Conservation (phyloP, 306 rosid genomes). For the Fragaria nilgerrensis region DNA sequence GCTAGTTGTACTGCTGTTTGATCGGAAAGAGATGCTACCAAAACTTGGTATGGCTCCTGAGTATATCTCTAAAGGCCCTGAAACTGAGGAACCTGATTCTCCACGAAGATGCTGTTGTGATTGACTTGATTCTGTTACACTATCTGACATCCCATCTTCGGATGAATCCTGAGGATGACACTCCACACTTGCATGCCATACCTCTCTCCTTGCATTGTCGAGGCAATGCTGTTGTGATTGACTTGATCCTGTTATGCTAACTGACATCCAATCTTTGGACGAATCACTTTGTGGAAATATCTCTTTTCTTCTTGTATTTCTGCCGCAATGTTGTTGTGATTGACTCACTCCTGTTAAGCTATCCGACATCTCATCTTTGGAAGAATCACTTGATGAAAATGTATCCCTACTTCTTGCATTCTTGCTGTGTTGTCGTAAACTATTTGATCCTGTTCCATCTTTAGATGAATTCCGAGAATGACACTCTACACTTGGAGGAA, state of each 20-base stretch:
- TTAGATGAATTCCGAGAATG: conserved; percentile 13
- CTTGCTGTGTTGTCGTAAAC: conserved; percentile 13
- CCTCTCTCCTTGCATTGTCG: background rate
- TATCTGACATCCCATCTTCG: conserved; percentile 24
- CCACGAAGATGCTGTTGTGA: conserved; percentile 20
- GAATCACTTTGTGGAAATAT: conserved; percentile 16
- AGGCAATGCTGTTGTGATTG: conserved; percentile 17
- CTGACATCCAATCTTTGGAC: conserved; percentile 20
- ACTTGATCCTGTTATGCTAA: conserved; percentile 14
- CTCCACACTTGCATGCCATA: background rate
- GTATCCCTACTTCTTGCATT: background rate
- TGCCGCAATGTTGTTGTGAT: conserved; percentile 10
- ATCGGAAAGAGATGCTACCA: conserved; percentile 38
- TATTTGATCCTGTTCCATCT: conserved; percentile 16
- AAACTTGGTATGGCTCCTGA: conserved; percentile 20
- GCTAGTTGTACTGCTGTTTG: conserved; percentile 69
- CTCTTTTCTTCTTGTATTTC: conserved; percentile 27
- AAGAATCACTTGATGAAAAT: background rate
- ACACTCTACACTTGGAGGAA: conserved; percentile 8
- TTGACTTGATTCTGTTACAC: conserved; percentile 17
- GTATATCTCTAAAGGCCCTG: conserved; percentile 9
- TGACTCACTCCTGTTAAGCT: conserved; percentile 15
- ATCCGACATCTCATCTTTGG: conserved; percentile 23
- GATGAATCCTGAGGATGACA: conserved; percentile 17
- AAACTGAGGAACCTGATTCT: conserved; percentile 23